Conservation (phyloP, 2,329 filamentous ascomycete genomes). For the Chaetomium sp. region DNA sequence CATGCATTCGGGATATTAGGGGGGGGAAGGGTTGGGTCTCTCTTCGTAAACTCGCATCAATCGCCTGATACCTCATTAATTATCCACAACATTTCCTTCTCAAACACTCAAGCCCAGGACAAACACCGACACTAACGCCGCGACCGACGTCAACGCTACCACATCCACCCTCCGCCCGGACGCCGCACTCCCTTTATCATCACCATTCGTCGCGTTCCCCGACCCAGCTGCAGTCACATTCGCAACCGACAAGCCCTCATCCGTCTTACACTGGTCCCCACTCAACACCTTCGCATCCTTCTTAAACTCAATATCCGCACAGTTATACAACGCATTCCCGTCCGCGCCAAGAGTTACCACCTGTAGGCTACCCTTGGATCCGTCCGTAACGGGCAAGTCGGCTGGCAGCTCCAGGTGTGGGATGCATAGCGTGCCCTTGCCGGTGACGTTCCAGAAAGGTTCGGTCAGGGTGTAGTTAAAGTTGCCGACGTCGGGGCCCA, state of each 20-base stretch:
- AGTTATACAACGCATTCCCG: conserved; percentile 62
- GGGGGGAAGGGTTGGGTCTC: no score
- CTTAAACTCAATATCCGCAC: conserved; percentile 66
- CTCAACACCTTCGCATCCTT: conserved; percentile 40
- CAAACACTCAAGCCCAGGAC: conserved; percentile 33
- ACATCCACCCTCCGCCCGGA: conserved; percentile 19
- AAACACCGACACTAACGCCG: conserved; percentile 35
- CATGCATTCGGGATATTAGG: no score
- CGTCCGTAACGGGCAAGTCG: conserved; percentile 47
- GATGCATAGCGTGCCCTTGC: conserved; percentile 59
- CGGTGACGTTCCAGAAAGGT: conserved; percentile 52
- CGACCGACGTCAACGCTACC: conserved; percentile 30
- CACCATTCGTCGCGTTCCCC: background rate
- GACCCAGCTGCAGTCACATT: conserved; percentile 25
- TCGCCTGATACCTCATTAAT: no score
- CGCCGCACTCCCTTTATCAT: conserved; percentile 11
- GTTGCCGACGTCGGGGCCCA: conserved; percentile 44
- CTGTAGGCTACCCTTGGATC: conserved; percentile 60
- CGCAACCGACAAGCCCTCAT: conserved; percentile 43
- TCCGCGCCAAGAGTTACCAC: conserved; percentile 57
- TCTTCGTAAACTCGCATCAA: no score
- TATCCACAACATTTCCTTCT: background rate
- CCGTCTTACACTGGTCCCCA: conserved; percentile 50
- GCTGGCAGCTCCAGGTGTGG: conserved; percentile 49
- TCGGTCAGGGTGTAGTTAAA: conserved; percentile 65